Evolutionary conservation across 805 yeast species (phyloP).

Genomic region (Myxozyma udenii): DNA sequence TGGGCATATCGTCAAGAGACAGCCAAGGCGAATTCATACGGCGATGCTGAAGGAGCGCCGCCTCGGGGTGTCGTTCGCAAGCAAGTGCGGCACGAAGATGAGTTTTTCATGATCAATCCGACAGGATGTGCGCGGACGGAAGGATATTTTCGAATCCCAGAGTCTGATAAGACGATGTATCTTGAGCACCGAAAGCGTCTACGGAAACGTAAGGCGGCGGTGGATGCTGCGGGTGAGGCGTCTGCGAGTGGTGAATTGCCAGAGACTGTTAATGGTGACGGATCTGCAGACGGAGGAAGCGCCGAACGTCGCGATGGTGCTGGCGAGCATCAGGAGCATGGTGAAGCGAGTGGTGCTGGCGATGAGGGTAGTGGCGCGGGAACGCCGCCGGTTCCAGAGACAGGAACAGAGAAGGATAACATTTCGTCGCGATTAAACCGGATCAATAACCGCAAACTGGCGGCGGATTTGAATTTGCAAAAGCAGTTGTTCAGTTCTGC

Average conservation of each 20-base stretch:
- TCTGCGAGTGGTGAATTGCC: neutral
- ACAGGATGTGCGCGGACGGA: slow-evolving; percentile 68
- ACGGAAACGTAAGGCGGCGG: slow-evolving; percentile 49
- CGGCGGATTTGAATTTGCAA: slow-evolving; percentile 82
- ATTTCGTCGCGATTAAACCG: slow-evolving; percentile 72
- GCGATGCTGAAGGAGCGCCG: slow-evolving; percentile 3
- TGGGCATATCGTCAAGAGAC: slow-evolving; percentile 67
- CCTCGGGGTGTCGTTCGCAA: slow-evolving; percentile 16
- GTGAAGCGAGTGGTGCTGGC: neutral
- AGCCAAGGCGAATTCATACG: slow-evolving; percentile 23
- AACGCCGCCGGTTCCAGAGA: slow-evolving; percentile 13
- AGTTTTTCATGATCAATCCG: slow-evolving; percentile 42
- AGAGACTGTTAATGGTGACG: slow-evolving; percentile 40
- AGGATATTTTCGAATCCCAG: slow-evolving; percentile 72
- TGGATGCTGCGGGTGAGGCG: slow-evolving; percentile 43
- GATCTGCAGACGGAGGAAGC: neutral
- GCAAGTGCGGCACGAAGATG: slow-evolving; percentile 34
- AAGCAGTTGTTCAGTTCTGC: slow-evolving; percentile 63
- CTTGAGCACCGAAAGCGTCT: slow-evolving; percentile 68
- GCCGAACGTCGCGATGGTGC: slow-evolving; percentile 10
- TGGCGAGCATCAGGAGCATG: slow-evolving; percentile 13
- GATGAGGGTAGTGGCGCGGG: neutral
- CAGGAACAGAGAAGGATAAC: slow-evolving; percentile 31
- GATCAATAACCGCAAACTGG: slow-evolving; percentile 82
- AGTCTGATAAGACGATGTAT: slow-evolving; percentile 67